Base-by-base conservation (phyloP, 495 filamentous ascomycete genomes). In the Hypoxylon lenormandii region DNA sequence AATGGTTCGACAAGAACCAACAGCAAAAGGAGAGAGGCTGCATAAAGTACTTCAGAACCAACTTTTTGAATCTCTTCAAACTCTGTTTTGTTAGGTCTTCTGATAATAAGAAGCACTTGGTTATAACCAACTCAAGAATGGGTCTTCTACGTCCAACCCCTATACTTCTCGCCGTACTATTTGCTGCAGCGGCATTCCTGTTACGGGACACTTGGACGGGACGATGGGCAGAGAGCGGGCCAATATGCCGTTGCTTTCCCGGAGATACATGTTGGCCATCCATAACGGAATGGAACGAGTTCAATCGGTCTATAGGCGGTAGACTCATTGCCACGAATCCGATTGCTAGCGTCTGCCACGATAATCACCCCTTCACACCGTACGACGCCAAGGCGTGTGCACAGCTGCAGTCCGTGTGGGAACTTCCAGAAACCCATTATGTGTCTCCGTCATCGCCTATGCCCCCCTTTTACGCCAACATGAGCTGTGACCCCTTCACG, bases 401-500 rank as follows among this genome's bases (percentile, higher is more conserved):
- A 13, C 13, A 47, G n/a, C 28, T 74, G 22, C 52, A 30, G 5
- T 30, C 49, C 4, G 36, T 16, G 1, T 70, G 57, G 56, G 33
- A 7, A 16, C 16, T 16, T 13, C 50, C 22, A 3, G 18, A 10
- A 18, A 51, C 16, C 42, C 46, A 42, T 43, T 15, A 5, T 12
- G 47, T 30, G 22, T 49, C 21, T 33, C 46, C 22, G 37, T 40
- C 37, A 3, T 13, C 37, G 8, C 21, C 15, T 0, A 62, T 62
- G 59, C 5, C 36, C 15, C 23, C 23, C 7, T 53, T 40, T 18
- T 62, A 15, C 16, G 10, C 30, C 3, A 62, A 62, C 12, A 8
- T 11, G 13, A 84, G 77, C 52, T 89, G 86, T 64, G 79, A 84
- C 51, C 85, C 86, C 4, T 86, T 80, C 62, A 72, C 76, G 42